Base-by-base conservation (phyloP, 257 asterid genomes). In the Nicotiana paniculata region DNA sequence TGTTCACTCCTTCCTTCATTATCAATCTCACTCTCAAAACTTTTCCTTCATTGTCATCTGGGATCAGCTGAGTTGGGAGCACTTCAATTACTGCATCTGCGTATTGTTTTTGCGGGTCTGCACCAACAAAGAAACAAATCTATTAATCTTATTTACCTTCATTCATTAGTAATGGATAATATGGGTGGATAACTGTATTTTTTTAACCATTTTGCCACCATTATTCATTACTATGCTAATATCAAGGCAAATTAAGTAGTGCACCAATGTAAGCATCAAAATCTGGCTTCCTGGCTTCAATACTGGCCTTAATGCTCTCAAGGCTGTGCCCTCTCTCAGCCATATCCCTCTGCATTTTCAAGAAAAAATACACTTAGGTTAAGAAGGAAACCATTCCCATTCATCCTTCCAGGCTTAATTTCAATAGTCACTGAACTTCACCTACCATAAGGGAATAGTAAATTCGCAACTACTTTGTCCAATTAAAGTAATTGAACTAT, bases 241-340 rank as follows among this genome's bases (percentile, higher is more conserved):
- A 43, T 43, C 28, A 75, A 15, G 63, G 28, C 2, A 0, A 1
- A 43, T 9, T 43, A 51, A 51, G 80, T 75, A 28, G 28, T n/a
- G 67, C 89, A 92, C 99, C 99, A 82, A 96, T 96, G 86, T 86
- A 96, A 43, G 99, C 99, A 68, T 96, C 98, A 78, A 96, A 96
- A 82, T 94, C 98, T 6, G 99, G 97, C 72, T 96, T 94, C 51
- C 98, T 83, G 79, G 99, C 97, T 90, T 94, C 97, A 79, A 94
- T 96, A 78, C 99, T 96, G 51, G 99, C 99, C 85, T 94, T 92
- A 87, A 94, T 96, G 88, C 99, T 96, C 84, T 96, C 99, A 32
- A 96, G 95, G 69, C 98, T 96, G 95, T 96, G 99, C 10, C 99
- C 99, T 91, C 99, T 92, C 86, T 96, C 99, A 68, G 99, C 99